A percentile compares a stretch with the other conserved stretches of the same genome.
Conservation (phyloP, 2,329 filamentous ascomycete genomes). For the Diaporthe caulivora region DNA sequence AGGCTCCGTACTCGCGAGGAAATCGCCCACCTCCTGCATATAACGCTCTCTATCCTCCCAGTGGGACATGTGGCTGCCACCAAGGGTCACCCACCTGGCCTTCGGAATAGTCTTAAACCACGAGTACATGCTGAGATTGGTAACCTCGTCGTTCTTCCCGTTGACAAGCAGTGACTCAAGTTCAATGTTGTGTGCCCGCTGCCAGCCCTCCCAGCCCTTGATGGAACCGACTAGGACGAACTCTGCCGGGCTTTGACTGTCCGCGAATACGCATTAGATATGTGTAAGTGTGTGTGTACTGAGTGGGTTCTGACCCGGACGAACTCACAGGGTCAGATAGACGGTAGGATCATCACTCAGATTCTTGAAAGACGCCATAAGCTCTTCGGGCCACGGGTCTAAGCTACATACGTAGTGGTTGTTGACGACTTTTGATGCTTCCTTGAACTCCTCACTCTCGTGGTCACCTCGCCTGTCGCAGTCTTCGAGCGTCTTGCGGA, state of each 20-base stretch:
- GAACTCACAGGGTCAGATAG: slow-evolving; percentile 44
- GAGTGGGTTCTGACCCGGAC: background rate
- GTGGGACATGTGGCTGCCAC: slow-evolving; percentile 43
- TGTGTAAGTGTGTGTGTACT: background rate
- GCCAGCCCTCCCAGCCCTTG: slow-evolving; percentile 45
- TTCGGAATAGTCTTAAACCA: slow-evolving; percentile 45
- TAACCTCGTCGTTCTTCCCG: slow-evolving; percentile 45
- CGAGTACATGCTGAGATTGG: slow-evolving; percentile 43
- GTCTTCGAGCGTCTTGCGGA: slow-evolving; percentile 40
- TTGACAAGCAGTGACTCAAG: slow-evolving; percentile 40
- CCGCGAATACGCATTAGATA: background rate
- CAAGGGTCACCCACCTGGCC: slow-evolving; percentile 47
- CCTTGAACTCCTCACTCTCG: slow-evolving; percentile 42
- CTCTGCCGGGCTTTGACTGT: slow-evolving; percentile 47
- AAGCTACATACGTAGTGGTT: slow-evolving; percentile 41
- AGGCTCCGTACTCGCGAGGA: slow-evolving; percentile 13
- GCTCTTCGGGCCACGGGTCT: slow-evolving; percentile 42
- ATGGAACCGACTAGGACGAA: slow-evolving; percentile 44
- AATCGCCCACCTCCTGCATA: slow-evolving; percentile 40
- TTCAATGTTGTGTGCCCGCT: slow-evolving; percentile 42
- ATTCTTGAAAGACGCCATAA: slow-evolving; percentile 40
- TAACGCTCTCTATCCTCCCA: slow-evolving; percentile 45
- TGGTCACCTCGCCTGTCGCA: slow-evolving; percentile 42
- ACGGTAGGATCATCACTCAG: slow-evolving; percentile 42
- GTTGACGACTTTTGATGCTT: slow-evolving; percentile 40